Conservation (phyloP, 2,329 filamentous ascomycete genomes). For the Colletotrichum sp. region DNA sequence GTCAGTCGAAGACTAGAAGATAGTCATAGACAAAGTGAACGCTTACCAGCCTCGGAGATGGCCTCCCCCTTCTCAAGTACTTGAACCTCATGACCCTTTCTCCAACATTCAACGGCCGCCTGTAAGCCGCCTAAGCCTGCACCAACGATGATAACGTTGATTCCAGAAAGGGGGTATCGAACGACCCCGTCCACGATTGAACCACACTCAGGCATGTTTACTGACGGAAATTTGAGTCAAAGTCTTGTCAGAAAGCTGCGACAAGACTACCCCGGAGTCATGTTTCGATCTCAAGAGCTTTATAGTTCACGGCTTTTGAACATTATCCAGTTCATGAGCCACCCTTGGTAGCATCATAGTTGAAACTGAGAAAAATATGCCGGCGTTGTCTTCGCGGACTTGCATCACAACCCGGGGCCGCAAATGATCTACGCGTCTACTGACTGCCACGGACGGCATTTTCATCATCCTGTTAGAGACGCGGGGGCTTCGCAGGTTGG, state of each 20-base stretch:
- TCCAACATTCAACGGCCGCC: constrained; percentile 21
- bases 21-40: neutral
- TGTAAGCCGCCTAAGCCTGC: constrained; percentile 18
- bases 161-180: neutral
- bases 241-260: rapidly evolving
- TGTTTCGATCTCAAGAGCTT: neutral
- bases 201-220: neutral
- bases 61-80: constrained; percentile 13
- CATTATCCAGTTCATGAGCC: neutral
- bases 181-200: neutral
- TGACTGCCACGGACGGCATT: neutral
- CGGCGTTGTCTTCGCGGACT: neutral
- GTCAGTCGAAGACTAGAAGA: neutral
- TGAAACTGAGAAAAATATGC: neutral
- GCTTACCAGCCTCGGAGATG: neutral
- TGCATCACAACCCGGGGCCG: neutral
- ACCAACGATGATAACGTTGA: constrained; percentile 20
- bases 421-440: neutral
- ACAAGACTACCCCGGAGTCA: neutral
- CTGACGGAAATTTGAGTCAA: neutral
- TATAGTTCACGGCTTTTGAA: neutral
- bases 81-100: constrained; percentile 19
- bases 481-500: neutral
- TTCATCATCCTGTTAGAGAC: neutral
- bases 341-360: neutral